phyloP scores from a whole-genome alignment of 2,329 filamentous ascomycete genomes.

The Colletotrichum musae region DNA sequence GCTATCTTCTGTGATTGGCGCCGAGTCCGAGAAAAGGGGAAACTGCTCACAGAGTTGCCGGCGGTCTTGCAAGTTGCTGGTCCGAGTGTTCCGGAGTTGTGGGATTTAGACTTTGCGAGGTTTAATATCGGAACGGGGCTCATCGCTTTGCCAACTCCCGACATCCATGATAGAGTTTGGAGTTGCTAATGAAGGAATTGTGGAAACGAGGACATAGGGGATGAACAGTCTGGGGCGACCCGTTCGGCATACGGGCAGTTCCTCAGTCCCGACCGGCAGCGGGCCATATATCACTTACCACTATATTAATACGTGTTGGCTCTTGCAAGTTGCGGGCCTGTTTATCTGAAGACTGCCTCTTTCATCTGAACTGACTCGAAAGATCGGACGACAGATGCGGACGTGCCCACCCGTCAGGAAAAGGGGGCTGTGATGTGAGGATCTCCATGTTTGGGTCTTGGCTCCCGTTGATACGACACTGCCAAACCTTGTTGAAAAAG shows the following conservation, averaged over 20 bases:
- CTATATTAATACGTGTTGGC: slow-evolving; percentile 7
- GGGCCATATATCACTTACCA: neutral
- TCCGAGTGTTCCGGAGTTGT: slow-evolving; percentile 26
- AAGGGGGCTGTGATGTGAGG: neutral
- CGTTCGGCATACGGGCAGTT: slow-evolving; percentile 14
- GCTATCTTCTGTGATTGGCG: slow-evolving; percentile 1
- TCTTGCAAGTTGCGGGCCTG: neutral
- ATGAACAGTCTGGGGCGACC: slow-evolving; percentile 19
- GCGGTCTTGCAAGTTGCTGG: neutral
- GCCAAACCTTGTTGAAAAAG: neutral
- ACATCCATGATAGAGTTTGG: slow-evolving; percentile 33
- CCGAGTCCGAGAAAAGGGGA: neutral
- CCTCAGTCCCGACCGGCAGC: neutral
- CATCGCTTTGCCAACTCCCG: slow-evolving; percentile 1
- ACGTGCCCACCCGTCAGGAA: neutral
- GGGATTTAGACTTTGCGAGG: slow-evolving; percentile 23
- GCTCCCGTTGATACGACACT: neutral
- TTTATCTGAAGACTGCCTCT: neutral
- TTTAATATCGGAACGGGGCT: slow-evolving; percentile 31
- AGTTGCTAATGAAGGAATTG: slow-evolving; percentile 8
- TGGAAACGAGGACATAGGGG: slow-evolving; percentile 13
- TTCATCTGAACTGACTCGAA: slow-evolving; percentile 32
- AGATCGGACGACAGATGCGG: slow-evolving; percentile 20
- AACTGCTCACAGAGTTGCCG: neutral
- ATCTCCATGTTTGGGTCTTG: neutral